phyloP scores from a whole-genome alignment of 2,329 filamentous ascomycete species.

The Diaporthe ampelina region DNA sequence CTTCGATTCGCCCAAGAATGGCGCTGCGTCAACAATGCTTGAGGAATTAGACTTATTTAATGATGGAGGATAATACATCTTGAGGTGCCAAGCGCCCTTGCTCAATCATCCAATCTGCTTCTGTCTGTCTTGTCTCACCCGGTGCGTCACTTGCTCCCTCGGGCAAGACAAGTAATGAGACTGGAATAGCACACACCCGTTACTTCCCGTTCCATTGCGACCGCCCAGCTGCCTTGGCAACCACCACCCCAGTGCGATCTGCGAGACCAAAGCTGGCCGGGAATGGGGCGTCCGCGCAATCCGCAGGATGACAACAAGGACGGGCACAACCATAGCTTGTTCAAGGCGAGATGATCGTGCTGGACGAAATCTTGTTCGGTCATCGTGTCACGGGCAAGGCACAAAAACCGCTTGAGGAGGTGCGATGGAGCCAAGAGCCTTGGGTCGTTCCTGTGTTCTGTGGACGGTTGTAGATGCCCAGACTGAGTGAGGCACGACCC shows the following conservation, averaged over 20 bases:
- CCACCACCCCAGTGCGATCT: conserved; percentile 1
- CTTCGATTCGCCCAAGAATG: background rate
- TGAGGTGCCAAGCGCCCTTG: conserved; percentile 9
- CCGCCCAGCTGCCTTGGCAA: background rate
- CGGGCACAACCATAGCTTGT: background rate
- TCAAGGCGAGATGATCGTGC: background rate
- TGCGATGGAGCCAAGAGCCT: conserved; percentile 4
- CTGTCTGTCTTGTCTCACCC: conserved; percentile 12
- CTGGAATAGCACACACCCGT: background rate
- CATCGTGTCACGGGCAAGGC: background rate
- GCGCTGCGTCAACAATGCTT: background rate
- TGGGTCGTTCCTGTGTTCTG: conserved; percentile 19
- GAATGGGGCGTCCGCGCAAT: background rate
- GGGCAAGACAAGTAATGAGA: conserved; percentile 18
- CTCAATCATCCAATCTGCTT: conserved; percentile 7
- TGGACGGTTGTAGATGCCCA: conserved; percentile 9
- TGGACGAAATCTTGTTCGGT: background rate
- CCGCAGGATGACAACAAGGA: background rate
- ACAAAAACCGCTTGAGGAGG: background rate
- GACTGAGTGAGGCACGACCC: conserved; percentile 14
- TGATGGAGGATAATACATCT: conserved; percentile 30
- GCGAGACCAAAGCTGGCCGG: conserved; percentile 8
- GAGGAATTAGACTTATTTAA: conserved; percentile 35
- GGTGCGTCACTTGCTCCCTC: conserved; percentile 15
- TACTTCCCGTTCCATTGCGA: background rate